A percentile compares a stretch with the other conserved stretches of the same genome.
Evolutionary conservation across 106 monocot genomes (phyloP).

Genomic region (Apostasia ramifera): DNA sequence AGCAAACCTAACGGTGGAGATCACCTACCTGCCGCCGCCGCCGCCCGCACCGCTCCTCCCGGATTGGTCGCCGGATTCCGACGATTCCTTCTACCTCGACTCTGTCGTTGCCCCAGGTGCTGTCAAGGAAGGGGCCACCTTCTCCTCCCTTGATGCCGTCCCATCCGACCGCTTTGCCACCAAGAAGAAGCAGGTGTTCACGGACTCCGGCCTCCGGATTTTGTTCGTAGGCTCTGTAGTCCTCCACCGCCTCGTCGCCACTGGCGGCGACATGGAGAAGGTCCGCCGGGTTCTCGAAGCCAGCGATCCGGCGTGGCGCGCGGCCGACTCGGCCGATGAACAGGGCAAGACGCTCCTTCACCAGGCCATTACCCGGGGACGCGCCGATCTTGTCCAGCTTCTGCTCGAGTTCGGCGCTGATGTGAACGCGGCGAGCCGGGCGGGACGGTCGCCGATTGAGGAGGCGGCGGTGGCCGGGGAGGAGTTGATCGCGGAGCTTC

Average conservation of each 20-base stretch:
- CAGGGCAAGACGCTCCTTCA: slow-evolving; percentile 30
- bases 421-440: slow-evolving; percentile 20
- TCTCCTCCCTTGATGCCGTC: slow-evolving; percentile 20
- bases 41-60: slow-evolving; percentile 16
- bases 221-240: slow-evolving; percentile 46
- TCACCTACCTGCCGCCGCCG: slow-evolving; percentile 18
- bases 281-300: slow-evolving; percentile 39
- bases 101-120: slow-evolving; percentile 48
- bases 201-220: slow-evolving; percentile 23
- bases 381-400: slow-evolving; percentile 50
- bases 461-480: slow-evolving; percentile 38
- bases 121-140: slow-evolving; percentile 10
- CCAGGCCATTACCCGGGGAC: slow-evolving; percentile 18
- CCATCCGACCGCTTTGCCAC: slow-evolving; percentile 41
- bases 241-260: slow-evolving; percentile 19
- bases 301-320: slow-evolving; percentile 37
- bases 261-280: slow-evolving; percentile 27
- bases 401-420: slow-evolving; percentile 44
- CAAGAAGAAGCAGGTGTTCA: slow-evolving; percentile 54
- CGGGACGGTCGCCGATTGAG: slow-evolving; percentile 35
- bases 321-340: slow-evolving; percentile 30
- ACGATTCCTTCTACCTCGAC: slow-evolving; percentile 44
- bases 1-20: slow-evolving; percentile 20
- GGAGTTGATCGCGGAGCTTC: slow-evolving; percentile 35
- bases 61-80: slow-evolving; percentile 14